phyloP scores from a whole-genome alignment of 257 asterid genomes.

The Leonotis leonurus region DNA sequence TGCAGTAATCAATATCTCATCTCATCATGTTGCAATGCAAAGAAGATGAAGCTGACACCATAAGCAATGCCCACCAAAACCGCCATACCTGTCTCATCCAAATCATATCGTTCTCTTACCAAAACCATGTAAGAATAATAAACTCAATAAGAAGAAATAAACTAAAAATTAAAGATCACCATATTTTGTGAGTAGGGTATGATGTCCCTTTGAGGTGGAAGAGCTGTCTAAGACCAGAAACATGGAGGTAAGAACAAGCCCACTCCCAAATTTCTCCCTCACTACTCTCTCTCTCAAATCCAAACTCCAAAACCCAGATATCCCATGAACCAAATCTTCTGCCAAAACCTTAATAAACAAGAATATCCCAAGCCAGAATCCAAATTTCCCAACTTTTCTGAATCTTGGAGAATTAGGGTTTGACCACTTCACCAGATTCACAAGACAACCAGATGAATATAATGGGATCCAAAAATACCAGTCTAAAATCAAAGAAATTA shows the following conservation, averaged over 20 bases:
- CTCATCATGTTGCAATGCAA: not conserved
- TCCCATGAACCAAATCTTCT: slow-evolving; percentile 28
- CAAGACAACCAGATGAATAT: slow-evolving; percentile 24
- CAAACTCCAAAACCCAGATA: slow-evolving; percentile 35
- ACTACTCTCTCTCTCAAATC: slow-evolving; percentile 59
- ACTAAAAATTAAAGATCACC: slow-evolving; percentile 5
- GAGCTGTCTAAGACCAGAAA: slow-evolving; percentile 23
- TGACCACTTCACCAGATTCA: slow-evolving; percentile 23
- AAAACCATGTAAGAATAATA: not conserved
- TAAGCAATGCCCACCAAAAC: not conserved
- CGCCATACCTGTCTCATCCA: not conserved
- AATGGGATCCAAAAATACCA: slow-evolving; percentile 47
- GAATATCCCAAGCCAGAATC: slow-evolving; percentile 36
- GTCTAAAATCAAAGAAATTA: slow-evolving; percentile 19
- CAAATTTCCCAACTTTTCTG: slow-evolving; percentile 21
- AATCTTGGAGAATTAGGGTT: slow-evolving; percentile 16
- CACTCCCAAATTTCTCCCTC: slow-evolving; percentile 70
- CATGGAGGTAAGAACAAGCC: slow-evolving; percentile 52
- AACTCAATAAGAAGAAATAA: not conserved
- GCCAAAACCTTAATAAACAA: slow-evolving; percentile 43
- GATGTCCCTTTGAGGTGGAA: slow-evolving; percentile 1
- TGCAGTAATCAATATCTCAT: not conserved
- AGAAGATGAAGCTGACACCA: slow-evolving; percentile 2
- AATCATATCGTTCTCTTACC: not conserved
- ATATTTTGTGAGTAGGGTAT: slow-evolving; percentile 20